Evolutionary conservation across 495 filamentous ascomycete genomes (phyloP).

Genomic region (Articulospora tetracladia): DNA sequence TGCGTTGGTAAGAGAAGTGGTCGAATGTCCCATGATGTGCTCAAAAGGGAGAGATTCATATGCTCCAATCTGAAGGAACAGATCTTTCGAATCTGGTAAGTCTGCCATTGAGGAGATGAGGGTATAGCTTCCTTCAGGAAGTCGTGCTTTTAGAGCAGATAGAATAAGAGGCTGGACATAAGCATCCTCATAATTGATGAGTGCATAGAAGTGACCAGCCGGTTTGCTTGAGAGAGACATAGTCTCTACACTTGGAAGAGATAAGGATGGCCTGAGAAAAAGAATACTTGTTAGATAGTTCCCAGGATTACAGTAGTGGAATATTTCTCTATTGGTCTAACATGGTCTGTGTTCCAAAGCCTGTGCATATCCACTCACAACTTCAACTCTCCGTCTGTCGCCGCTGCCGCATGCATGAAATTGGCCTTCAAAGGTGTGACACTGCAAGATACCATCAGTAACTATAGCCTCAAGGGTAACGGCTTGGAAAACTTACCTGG

Average conservation of each 20-base stretch:
- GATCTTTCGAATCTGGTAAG: constrained; percentile 35
- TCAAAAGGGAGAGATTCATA: constrained; percentile 88
- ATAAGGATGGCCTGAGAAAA: constrained; percentile 16
- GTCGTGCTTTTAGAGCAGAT: constrained; percentile 57
- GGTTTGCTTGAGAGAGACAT: constrained; percentile 10
- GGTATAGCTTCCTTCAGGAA: constrained; percentile 44
- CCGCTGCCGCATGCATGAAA: constrained; percentile 74
- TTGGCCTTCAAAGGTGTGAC: constrained; percentile 89
- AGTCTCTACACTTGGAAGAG: constrained; percentile 11
- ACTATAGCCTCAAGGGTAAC: not conserved
- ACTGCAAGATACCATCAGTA: constrained; percentile 38
- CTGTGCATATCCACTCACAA: constrained; percentile 66
- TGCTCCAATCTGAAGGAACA: constrained; percentile 73
- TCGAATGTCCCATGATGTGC: constrained; percentile 56
- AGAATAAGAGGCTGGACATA: constrained; percentile 85
- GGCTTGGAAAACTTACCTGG: constrained; percentile 58
- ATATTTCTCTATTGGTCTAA: constrained; percentile 24
- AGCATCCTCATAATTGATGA: constrained; percentile 77
- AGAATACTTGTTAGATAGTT: constrained; percentile 19
- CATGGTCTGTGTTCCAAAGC: constrained; percentile 25
- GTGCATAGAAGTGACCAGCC: constrained; percentile 55
- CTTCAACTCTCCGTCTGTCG: constrained; percentile 71
- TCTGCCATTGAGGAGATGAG: constrained; percentile 42
- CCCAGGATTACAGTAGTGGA: not conserved
- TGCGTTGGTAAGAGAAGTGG: constrained; percentile 63